Conservation (phyloP, 768 basidiomycete species). For the Auricularia auricula-judae region DNA sequence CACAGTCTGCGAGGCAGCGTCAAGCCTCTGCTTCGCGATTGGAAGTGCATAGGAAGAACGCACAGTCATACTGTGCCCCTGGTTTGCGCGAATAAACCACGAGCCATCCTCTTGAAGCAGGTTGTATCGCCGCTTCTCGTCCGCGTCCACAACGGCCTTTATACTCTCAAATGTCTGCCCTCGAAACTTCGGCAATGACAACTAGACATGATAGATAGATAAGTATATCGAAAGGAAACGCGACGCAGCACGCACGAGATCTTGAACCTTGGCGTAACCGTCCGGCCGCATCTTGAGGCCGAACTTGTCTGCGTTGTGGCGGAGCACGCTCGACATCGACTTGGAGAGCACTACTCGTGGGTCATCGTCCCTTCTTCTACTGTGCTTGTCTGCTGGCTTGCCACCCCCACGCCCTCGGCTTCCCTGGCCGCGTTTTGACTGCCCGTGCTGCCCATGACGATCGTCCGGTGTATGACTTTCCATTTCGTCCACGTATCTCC, state of each 20-base stretch:
- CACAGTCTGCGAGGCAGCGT: slow-evolving; percentile 38
- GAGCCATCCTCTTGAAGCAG: slow-evolving; percentile 41
- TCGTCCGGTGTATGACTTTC: neutral
- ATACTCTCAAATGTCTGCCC: slow-evolving; percentile 42
- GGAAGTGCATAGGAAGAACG: slow-evolving; percentile 4
- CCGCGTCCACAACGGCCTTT: slow-evolving; percentile 52
- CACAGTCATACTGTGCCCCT: slow-evolving; percentile 81
- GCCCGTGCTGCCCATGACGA: neutral
- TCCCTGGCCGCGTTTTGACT: too few relatives aligned
- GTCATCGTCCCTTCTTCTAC: slow-evolving; percentile 34
- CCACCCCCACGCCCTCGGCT: too few relatives aligned
- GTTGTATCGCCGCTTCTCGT: slow-evolving; percentile 58
- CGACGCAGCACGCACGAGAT: slow-evolving; percentile 54
- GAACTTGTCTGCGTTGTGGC: slow-evolving; percentile 77
- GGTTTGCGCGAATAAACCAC: slow-evolving; percentile 89
- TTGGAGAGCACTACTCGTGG: slow-evolving; percentile 69
- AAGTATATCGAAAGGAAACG: neutral
- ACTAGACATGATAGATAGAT: slow-evolving; percentile 27
- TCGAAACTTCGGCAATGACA: slow-evolving; percentile 58
- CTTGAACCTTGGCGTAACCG: slow-evolving; percentile 73
- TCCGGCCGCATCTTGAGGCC: slow-evolving; percentile 67
- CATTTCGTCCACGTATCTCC: neutral
- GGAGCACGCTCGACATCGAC: slow-evolving; percentile 81
- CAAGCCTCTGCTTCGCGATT: neutral
- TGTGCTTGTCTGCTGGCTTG: neutral